A percentile compares a stretch with the other conserved stretches of the same genome.
These are phyloP conservation scores for Coniochaeta prunicola DNA, from an alignment of 2,329 filamentous ascomycete species.

Conservation along the genomic window DNA sequence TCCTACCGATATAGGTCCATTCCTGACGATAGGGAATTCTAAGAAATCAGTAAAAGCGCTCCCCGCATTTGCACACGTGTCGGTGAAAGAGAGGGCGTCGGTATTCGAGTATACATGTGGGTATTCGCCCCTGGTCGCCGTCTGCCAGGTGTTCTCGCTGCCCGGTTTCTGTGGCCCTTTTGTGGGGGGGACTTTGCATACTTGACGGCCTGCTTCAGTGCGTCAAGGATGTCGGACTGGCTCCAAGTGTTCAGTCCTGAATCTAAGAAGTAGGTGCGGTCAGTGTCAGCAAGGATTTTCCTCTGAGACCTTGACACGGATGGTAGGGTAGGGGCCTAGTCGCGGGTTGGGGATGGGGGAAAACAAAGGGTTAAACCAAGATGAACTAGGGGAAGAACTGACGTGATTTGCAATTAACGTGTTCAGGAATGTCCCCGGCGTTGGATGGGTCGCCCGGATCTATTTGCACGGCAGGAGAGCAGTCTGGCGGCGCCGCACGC, in stretches of 20 bases:
- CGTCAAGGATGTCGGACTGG: neutral
- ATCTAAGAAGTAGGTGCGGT: conserved; percentile 14
- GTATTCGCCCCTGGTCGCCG: neutral
- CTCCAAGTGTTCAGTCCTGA: neutral
- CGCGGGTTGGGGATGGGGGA: too few relatives aligned
- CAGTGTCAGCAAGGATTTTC: neutral
- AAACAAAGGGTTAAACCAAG: too few relatives aligned
- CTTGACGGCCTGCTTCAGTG: neutral
- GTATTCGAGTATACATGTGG: neutral
- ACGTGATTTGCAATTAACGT: too few relatives aligned
- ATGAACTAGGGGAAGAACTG: too few relatives aligned
- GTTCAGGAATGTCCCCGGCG: too few relatives aligned
- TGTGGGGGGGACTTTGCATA: neutral
- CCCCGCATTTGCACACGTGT: neutral
- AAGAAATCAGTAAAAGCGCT: neutral
- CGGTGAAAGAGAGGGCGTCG: neutral
- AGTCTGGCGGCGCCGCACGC: too few relatives aligned
- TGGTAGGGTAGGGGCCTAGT: too few relatives aligned
- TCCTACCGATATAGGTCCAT: neutral
- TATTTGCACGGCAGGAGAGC: too few relatives aligned
- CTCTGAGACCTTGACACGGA: too few relatives aligned
- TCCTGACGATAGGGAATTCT: neutral
- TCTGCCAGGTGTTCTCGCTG: neutral
- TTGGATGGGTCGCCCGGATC: too few relatives aligned
- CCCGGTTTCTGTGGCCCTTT: neutral